phyloP scores from a whole-genome alignment of 2,329 filamentous ascomycete species.

The Phaeoacremonium minimum region DNA sequence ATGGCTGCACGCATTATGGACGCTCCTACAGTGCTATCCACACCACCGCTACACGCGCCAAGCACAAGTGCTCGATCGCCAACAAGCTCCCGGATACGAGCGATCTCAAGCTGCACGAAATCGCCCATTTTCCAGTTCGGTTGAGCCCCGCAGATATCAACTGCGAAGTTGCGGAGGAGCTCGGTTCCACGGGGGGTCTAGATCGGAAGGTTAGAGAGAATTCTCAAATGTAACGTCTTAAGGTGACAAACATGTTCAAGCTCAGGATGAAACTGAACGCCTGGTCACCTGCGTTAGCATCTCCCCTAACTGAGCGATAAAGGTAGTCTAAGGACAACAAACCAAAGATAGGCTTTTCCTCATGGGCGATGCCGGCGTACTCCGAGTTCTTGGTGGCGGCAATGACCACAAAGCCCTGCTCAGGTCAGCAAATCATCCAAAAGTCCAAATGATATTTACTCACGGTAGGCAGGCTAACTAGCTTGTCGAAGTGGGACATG shows the following conservation, averaged over 20 bases:
- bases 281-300: slow-evolving; percentile 21
- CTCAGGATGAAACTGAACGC: slow-evolving; percentile 89
- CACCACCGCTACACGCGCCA: slow-evolving; percentile 60
- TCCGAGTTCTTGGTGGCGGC: slow-evolving; percentile 72
- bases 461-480: slow-evolving; percentile 65
- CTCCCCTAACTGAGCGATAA: slow-evolving; percentile 5
- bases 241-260: slow-evolving; percentile 31
- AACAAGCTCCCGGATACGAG: slow-evolving; percentile 74
- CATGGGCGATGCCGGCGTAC: slow-evolving; percentile 75
- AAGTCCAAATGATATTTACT: no score
- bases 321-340: slow-evolving; percentile 10
- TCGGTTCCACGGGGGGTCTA: slow-evolving; percentile 66
- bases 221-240: not conserved
- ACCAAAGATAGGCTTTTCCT: slow-evolving; percentile 66
- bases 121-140: slow-evolving; percentile 82
- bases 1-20: slow-evolving; percentile 86
- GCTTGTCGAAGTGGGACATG: slow-evolving; percentile 90
- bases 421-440: no score
- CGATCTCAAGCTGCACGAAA: slow-evolving; percentile 78
- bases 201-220: no score
- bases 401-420: slow-evolving; percentile 68
- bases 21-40: slow-evolving; percentile 84
- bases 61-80: slow-evolving; percentile 75
- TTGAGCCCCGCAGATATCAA: slow-evolving; percentile 73
- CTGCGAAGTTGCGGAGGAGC: slow-evolving; percentile 76